A percentile compares a stretch with the other conserved stretches of the same genome.
Conservation (phyloP, 2,329 filamentous ascomycete genomes). For the Stachybotrys chartarum region DNA sequence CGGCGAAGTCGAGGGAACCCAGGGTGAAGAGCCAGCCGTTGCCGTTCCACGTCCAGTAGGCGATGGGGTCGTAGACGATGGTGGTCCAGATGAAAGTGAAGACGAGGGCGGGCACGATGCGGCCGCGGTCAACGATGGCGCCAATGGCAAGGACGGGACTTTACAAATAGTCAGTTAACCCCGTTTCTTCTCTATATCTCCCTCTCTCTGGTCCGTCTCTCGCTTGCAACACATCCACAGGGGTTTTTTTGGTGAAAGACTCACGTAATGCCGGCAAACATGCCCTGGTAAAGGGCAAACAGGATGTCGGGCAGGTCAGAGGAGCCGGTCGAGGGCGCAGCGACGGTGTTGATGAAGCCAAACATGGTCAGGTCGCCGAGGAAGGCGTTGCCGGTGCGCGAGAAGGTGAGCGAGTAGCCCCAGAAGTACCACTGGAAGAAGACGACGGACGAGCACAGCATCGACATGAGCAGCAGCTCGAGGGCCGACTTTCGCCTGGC, state of each 20-base stretch:
- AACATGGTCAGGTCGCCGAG: conserved; percentile 78
- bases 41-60: conserved; percentile 72
- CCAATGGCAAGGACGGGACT: conserved; percentile 53
- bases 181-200: too few relatives aligned
- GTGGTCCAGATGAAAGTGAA: conserved; percentile 68
- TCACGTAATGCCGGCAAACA: conserved; percentile 85
- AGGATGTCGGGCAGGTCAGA: conserved; percentile 70
- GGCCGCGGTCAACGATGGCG: conserved; percentile 53
- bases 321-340: conserved; percentile 61
- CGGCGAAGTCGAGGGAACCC: conserved; percentile 67
- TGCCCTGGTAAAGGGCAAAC: conserved; percentile 81
- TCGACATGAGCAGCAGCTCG: conserved; percentile 76
- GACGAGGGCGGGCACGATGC: conserved; percentile 52
- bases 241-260: conserved; percentile 19
- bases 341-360: conserved; percentile 72
- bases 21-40: conserved; percentile 65
- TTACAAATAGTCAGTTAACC: conserved; percentile 4
- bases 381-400: conserved; percentile 68
- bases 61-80: conserved; percentile 65
- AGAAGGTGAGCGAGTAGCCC: conserved; percentile 84
- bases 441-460: conserved; percentile 73
- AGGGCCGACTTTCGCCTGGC: conserved; percentile 84
- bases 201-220: not conserved
- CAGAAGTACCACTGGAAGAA: conserved; percentile 96
- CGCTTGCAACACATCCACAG: not conserved